Percentiles rank a stretch among this genome's conserved stretches.
phyloP scores from a whole-genome alignment of 1,139 yeast species.

The Saccharomyces hybrid region DNA sequence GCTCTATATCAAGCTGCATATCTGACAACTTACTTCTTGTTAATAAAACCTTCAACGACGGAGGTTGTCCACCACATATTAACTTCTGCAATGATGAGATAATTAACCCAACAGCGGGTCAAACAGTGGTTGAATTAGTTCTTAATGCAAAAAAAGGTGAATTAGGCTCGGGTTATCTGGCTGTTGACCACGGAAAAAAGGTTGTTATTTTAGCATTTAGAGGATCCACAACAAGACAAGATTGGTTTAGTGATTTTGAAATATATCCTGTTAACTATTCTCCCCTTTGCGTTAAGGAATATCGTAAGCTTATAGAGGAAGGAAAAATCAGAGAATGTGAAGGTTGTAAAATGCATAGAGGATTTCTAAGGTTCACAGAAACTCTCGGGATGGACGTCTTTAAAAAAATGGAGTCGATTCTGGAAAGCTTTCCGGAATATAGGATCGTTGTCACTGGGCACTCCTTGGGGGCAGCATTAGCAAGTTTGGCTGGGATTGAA shows the following conservation, averaged over 20 bases:
- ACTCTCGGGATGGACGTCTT: constrained; percentile 37
- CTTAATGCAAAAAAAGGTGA: constrained; percentile 37
- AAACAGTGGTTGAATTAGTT: constrained; percentile 31
- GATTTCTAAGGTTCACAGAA: constrained; percentile 41
- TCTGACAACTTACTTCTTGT: constrained; percentile 12
- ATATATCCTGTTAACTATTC: constrained; percentile 39
- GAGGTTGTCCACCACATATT: constrained; percentile 28
- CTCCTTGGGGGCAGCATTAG: constrained; percentile 67
- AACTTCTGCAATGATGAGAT: constrained; percentile 23
- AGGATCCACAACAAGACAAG: constrained; percentile 51
- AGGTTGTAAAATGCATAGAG: constrained; percentile 52
- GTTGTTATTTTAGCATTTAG: constrained; percentile 41
- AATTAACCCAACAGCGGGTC: constrained; percentile 29
- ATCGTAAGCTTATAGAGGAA: constrained; percentile 19
- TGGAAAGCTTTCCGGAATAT: constrained; percentile 39
- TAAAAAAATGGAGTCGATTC: constrained; percentile 32
- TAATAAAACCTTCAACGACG: constrained; percentile 19
- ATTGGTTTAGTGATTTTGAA: constrained; percentile 49
- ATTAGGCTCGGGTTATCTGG: constrained; percentile 42
- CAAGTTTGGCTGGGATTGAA: constrained; percentile 54
- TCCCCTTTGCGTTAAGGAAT: constrained; percentile 20
- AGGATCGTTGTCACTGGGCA: constrained; percentile 53
- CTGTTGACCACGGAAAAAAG: constrained; percentile 33
- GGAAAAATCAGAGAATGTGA: constrained; percentile 33
- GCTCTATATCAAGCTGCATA: constrained; percentile 28